Conservation (phyloP, 345 rosid genomes). For the Dipteronia sinensis region DNA sequence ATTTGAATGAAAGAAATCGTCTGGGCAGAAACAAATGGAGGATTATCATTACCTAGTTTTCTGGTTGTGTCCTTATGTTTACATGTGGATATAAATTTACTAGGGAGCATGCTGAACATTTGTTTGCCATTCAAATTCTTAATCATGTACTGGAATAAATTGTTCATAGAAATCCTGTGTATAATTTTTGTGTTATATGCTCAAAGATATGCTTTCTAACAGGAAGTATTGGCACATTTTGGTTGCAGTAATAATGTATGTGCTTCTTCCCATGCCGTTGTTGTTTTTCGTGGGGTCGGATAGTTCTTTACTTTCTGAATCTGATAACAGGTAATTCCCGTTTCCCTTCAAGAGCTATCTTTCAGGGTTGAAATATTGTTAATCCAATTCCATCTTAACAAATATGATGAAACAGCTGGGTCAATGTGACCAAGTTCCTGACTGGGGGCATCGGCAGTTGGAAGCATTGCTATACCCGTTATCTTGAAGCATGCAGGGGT, state of each 20-base stretch:
- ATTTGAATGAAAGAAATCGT: not conserved
- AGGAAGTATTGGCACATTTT: conserved; percentile 6
- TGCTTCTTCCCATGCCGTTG: conserved; percentile 92
- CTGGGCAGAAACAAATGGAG: not conserved
- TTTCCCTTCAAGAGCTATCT: conserved; percentile 1
- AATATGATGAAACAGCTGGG: conserved; percentile 61
- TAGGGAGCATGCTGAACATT: not conserved
- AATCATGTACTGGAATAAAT: no score
- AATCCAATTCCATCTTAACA: not conserved
- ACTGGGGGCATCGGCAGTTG: conserved; percentile 87
- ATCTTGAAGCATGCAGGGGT: conserved; percentile 90
- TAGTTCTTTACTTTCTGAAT: conserved; percentile 58
- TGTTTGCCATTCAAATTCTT: not conserved
- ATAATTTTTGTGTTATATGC: not conserved
- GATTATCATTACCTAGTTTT: not conserved
- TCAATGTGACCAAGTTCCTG: conserved; percentile 85
- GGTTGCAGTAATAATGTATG: conserved; percentile 83
- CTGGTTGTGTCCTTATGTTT: no score
- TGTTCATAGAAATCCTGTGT: not conserved
- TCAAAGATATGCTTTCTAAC: not conserved
- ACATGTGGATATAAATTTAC: no score
- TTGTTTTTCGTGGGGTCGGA: conserved; percentile 86
- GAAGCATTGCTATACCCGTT: conserved; percentile 92
- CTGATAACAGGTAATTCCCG: conserved; percentile 56
- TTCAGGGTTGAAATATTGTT: not conserved